Conservation (phyloP, 257 asterid species). For the Solanum medicagineum region DNA sequence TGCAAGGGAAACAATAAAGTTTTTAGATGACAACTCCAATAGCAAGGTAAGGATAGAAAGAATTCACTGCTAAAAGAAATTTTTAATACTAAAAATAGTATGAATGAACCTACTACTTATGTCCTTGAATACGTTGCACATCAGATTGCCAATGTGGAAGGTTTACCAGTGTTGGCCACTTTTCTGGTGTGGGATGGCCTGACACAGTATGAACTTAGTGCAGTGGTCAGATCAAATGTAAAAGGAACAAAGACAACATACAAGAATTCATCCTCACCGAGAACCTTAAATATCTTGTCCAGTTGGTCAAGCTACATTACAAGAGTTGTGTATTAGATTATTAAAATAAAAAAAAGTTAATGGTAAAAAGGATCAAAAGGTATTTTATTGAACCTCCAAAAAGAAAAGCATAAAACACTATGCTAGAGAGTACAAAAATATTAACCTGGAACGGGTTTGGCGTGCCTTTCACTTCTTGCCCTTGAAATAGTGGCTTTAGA, state of each 20-base stretch:
- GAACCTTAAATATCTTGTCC: constrained; percentile 92
- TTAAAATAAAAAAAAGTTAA: background rate
- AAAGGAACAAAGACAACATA: background rate
- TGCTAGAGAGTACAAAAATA: background rate
- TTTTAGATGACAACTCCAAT: background rate
- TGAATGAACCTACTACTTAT: constrained; percentile 59
- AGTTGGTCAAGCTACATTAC: constrained; percentile 92
- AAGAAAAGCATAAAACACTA: background rate
- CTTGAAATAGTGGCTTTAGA: constrained; percentile 96
- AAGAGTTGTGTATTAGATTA: constrained; percentile 9
- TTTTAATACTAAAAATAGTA: background rate
- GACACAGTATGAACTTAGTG: background rate
- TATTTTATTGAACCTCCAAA: background rate
- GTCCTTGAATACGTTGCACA: constrained; percentile 79
- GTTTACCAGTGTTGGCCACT: constrained; percentile 84
- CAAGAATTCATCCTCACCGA: constrained; percentile 50
- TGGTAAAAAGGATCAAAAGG: background rate
- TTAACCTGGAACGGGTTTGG: constrained; percentile 91
- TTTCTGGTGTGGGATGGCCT: constrained; percentile 97
- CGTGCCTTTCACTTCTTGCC: constrained; percentile 96
- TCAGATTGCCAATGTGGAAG: constrained; percentile 97
- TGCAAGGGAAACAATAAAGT: constrained; percentile 20
- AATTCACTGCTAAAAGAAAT: background rate
- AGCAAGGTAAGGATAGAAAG: background rate
- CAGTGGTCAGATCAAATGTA: background rate